Base-by-base conservation (phyloP, 2,329 filamentous ascomycete genomes). In the Arthrobotrys megalospora region DNA sequence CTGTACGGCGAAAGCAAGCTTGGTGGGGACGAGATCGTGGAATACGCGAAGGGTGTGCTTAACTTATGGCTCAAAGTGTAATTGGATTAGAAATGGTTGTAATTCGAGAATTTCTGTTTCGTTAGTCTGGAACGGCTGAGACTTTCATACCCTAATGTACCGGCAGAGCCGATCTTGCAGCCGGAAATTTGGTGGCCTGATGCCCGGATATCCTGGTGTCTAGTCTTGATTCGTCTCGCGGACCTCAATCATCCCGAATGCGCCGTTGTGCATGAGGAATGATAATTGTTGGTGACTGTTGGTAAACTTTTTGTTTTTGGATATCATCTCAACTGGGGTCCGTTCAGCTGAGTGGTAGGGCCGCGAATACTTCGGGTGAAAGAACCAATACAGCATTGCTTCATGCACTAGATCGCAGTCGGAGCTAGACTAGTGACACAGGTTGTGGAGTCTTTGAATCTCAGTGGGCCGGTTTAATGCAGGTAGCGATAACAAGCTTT, bases 1-100 rank as follows among this genome's bases (percentile, higher is more conserved):
- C 85, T 99, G 55, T 99, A 97, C 84, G 96, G 96, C 36, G 95
- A 97, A 87, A 94, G 91, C 84, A 99, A 98, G 88, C 88, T 99
- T 66, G 94, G 95, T 24, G 93, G 93, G 0, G 92, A 94, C 83
- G 96, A 99, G 88, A 97, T 99, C 85, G 93, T 96, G 70, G 93
- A 97, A 85, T 99, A 98, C 85, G 91, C 94, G 64, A 97, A 97
- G 87, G 93, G 92, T 2, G 91, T 96, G 43, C 84, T 94, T 80
- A 89, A 86, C 80, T 85, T 96, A 82, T 96, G 92, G 92, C 85
- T 92, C 83, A 93, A 91, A 86, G 92, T 94, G 80, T 94, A 85
- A 52, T 82, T 64, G 43, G 28, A 34, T 48, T 58, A 32, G 52
- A 58, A 55, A 55, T 55, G 14, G 43, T 21, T 45, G 38, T 43